Evolutionary conservation across 2,329 filamentous ascomycete species (phyloP).

Genomic region (Sarocladiaceae sp.): DNA sequence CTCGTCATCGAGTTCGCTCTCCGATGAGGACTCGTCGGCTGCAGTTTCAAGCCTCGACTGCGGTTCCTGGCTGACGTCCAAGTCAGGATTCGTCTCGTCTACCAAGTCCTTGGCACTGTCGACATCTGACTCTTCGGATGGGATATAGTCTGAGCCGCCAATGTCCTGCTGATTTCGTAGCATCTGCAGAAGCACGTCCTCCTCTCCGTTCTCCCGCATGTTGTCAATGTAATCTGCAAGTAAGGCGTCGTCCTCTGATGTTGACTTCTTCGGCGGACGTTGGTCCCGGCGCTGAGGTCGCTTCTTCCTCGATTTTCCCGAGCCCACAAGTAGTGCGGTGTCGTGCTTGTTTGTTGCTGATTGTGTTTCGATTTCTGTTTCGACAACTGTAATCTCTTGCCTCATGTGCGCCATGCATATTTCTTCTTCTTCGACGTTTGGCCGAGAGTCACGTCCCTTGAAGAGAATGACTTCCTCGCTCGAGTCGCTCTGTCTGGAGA

Average conservation of each 20-base stretch:
- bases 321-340: neutral
- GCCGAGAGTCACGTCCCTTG: slow-evolving; percentile 43
- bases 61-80: neutral
- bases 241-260: slow-evolving; percentile 47
- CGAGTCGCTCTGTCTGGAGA: slow-evolving; percentile 33
- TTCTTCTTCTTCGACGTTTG: neutral
- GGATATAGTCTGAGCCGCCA: slow-evolving; percentile 18
- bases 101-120: neutral
- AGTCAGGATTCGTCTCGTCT: neutral
- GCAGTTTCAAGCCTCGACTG: neutral
- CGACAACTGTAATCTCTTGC: slow-evolving; percentile 27
- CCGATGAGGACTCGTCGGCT: slow-evolving; percentile 10
- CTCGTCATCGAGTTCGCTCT: slow-evolving; percentile 22
- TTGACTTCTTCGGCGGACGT: slow-evolving; percentile 11
- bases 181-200: slow-evolving; percentile 59
- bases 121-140: slow-evolving; percentile 8
- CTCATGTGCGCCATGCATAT: slow-evolving; percentile 25
- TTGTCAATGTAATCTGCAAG: slow-evolving; percentile 70
- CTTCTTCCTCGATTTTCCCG: slow-evolving; percentile 12
- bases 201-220: slow-evolving; percentile 45
- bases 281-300: slow-evolving; percentile 17
- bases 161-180: slow-evolving; percentile 36
- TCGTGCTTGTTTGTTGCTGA: slow-evolving; percentile 4
- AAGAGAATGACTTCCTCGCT: slow-evolving; percentile 71
- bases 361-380: slow-evolving; percentile 19